phyloP scores from a whole-genome alignment of 805 yeast genomes.

The Metschnikowia similis region DNA sequence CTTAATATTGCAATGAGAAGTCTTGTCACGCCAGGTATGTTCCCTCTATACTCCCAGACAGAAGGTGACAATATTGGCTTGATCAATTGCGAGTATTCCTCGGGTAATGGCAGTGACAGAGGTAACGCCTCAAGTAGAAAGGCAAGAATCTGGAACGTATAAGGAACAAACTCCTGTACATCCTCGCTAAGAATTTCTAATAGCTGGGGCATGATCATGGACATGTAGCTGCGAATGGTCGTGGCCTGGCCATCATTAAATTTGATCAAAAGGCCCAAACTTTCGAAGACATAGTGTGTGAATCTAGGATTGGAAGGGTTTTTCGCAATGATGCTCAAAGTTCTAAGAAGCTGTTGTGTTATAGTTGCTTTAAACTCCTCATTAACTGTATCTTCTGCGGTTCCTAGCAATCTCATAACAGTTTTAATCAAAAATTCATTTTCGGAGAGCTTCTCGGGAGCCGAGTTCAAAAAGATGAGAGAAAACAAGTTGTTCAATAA shows the following conservation, averaged over 20 bases:
- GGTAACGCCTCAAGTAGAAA: conserved; percentile 65
- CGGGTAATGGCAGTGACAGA: conserved; percentile 49
- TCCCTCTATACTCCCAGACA: conserved; percentile 91
- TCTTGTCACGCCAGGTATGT: conserved; percentile 88
- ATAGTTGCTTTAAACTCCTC: conserved; percentile 41
- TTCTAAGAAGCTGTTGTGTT: conserved; percentile 62
- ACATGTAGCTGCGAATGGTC: conserved; percentile 34
- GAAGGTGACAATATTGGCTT: conserved; percentile 85
- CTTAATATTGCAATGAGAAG: conserved; percentile 63
- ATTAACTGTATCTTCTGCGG: conserved; percentile 63
- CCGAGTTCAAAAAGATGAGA: conserved; percentile 49
- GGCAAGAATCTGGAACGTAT: conserved; percentile 85
- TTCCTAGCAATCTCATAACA: conserved; percentile 73
- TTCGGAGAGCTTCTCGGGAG: conserved; percentile 89
- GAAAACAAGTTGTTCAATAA: conserved; percentile 63
- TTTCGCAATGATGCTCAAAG: conserved; percentile 65
- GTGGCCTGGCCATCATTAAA: conserved; percentile 28
- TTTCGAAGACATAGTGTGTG: conserved; percentile 85
- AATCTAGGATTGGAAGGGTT: conserved; percentile 96
- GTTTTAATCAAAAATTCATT: conserved; percentile 91
- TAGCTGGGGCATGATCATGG: conserved; percentile 60
- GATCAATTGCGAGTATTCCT: conserved; percentile 58
- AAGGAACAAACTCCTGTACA: conserved; percentile 91
- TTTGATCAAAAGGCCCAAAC: conserved; percentile 72
- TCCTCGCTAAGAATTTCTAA: conserved; percentile 71